Conservation (phyloP, 1,284 basidiomycete species). For the Farysia itapuensis region DNA sequence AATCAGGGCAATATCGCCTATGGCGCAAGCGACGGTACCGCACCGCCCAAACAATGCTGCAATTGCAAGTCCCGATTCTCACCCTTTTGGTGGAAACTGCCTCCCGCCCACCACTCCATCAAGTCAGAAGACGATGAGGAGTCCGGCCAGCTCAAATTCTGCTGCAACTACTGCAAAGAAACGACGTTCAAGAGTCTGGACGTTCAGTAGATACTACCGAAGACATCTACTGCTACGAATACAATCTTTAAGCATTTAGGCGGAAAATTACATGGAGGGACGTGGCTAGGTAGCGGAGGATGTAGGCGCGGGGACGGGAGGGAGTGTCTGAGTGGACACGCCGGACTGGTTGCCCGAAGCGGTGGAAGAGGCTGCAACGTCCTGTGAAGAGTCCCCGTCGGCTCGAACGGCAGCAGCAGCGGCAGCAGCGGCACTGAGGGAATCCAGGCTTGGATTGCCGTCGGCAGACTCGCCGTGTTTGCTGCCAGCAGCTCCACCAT, state of each 20-base stretch:
- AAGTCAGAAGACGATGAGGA: conserved; percentile 1
- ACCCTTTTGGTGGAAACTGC: conserved; percentile 33
- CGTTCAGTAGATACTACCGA: no score
- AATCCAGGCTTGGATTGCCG: conserved; percentile 26
- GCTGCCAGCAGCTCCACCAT: neutral
- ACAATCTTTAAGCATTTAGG: no score
- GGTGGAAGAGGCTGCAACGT: no score
- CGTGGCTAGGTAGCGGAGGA: no score
- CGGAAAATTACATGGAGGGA: no score
- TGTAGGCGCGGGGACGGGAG: no score
- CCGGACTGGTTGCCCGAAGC: no score
- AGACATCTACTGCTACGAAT: no score
- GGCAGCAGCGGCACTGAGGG: conserved; percentile 43
- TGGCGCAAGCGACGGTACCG: no score
- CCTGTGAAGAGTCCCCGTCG: no score
- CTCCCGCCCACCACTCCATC: neutral
- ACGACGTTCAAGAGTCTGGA: conserved; percentile 2
- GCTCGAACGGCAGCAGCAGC: conserved; percentile 36
- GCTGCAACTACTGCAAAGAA: conserved; percentile 32
- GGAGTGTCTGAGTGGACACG: no score
- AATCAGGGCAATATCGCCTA: no score
- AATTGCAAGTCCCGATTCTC: conserved; percentile 26
- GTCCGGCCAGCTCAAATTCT: neutral
- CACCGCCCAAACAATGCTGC: conserved; percentile 6
- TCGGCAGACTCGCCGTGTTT: neutral